Evolutionary conservation across 2,329 filamentous ascomycete species (phyloP), one percentile per base, ranked within the genome.

Genomic region (Monilinia polystroma): DNA sequence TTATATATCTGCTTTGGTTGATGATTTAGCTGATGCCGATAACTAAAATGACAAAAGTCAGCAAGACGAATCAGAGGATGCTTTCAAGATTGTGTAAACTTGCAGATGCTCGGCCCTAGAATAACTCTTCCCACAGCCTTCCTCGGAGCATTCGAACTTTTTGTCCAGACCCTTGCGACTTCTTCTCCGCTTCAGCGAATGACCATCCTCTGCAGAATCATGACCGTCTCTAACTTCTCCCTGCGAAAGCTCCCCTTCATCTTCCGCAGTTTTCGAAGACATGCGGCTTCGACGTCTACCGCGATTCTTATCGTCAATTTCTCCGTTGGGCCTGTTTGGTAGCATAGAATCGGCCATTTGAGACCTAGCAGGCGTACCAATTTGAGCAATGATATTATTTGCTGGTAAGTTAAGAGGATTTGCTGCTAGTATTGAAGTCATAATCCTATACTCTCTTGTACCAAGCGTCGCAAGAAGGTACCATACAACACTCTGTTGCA

Each of bases 1-100:
- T 87, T 87, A 77, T 96, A 98, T 66, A 97, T 96, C 76, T 96
- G 92, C 79, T 97, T 97, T 23, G 94, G 94, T 67, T 91, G 90
- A 79, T 98, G 95, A 77, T 99, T 99, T 72, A 98, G 81, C 80
- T 98, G 93, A 79, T 98, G 94, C 56, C 95, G 88, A 80, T 97
- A 87, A 56, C 86, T 89, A 68, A 55, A 26, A 54, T 26, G 29
- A 29, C 45, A 26, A 20, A 65, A 64, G 62, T 70, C 57, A 73
- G 66, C 49, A 66, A 23, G 14, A n/a, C 38, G 45, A 6, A 20
- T 47, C 16, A 32, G 23, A 18, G 52, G 26, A 41, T 49, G n/a
- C 3, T 8, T 32, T 32, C 20, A n/a, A 12, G 41, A 32, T 43
- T 47, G 23, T 20, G 52, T 56, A 53, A 32, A 79, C 81, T 84